These are phyloP conservation scores for Letharia columbiana DNA, from an alignment of 495 filamentous ascomycete genomes.

Conservation along the genomic window DNA sequence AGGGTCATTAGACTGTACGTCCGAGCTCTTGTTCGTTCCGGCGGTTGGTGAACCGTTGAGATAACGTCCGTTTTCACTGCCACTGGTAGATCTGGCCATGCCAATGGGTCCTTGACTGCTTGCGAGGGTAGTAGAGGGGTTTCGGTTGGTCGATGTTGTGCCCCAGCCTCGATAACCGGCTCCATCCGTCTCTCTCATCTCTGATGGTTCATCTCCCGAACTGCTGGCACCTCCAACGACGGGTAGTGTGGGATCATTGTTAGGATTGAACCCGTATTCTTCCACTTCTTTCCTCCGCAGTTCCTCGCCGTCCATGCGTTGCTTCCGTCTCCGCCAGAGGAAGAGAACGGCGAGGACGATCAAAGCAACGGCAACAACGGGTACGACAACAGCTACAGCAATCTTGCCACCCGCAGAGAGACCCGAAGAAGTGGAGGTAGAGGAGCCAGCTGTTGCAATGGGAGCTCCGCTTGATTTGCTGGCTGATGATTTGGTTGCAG, in stretches of 20 bases:
- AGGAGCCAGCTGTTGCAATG: constrained; percentile 15
- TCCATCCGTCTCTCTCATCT: constrained; percentile 57
- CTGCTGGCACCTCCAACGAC: constrained; percentile 46
- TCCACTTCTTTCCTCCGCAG: constrained; percentile 88
- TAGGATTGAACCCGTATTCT: constrained; percentile 94
- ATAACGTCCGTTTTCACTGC: constrained; percentile 48
- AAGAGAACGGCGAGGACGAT: constrained; percentile 68
- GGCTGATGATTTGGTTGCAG: constrained; percentile 21
- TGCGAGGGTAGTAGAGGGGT: constrained; percentile 80
- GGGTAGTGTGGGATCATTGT: constrained; percentile 78
- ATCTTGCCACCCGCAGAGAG: constrained; percentile 60
- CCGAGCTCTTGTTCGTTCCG: constrained; percentile 54
- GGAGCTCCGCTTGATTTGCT: constrained; percentile 21
- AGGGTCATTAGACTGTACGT: constrained; percentile 64
- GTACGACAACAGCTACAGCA: constrained; percentile 88
- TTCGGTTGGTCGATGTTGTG: constrained; percentile 72
- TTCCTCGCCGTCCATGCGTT: constrained; percentile 75
- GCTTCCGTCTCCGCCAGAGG: constrained; percentile 80
- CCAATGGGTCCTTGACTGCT: constrained; percentile 57
- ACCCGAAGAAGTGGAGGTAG: constrained; percentile 33
- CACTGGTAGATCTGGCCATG: constrained; percentile 64
- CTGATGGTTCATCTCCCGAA: constrained; percentile 46
- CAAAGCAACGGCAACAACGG: constrained; percentile 79
- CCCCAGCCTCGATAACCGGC: constrained; percentile 94
- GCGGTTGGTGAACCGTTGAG: constrained; percentile 58